Conservation (phyloP, 805 yeast genomes). For the Saccharomyces mikatae region DNA sequence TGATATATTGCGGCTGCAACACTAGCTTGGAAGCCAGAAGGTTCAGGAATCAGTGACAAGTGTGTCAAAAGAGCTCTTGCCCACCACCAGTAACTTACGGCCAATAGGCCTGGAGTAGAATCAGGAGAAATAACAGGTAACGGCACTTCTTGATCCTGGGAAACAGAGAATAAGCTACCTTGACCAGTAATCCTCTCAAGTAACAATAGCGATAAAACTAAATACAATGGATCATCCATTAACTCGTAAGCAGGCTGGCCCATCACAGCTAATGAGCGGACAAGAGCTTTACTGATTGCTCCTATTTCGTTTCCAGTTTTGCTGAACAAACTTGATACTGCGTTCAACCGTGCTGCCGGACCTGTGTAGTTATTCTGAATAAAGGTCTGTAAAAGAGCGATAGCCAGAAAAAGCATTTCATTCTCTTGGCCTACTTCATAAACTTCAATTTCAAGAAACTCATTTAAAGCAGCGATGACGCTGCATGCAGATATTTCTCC, state of each 20-base stretch:
- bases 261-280: constrained; percentile 40
- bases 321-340: constrained; percentile 26
- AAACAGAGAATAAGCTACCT: constrained; percentile 23
- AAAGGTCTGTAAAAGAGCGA: constrained; percentile 59
- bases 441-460: background rate
- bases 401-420: constrained; percentile 33
- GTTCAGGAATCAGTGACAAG: constrained; percentile 55
- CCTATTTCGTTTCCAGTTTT: constrained; percentile 1
- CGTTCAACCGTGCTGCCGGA: constrained; percentile 45
- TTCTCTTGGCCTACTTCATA: background rate
- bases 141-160: constrained; percentile 11
- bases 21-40: constrained; percentile 39
- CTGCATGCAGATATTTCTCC: constrained; percentile 1
- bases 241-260: constrained; percentile 71
- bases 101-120: constrained; percentile 32
- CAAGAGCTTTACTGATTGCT: constrained; percentile 12
- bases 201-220: constrained; percentile 36
- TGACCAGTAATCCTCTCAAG: constrained; percentile 35
- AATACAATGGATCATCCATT: constrained; percentile 41
- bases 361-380: constrained; percentile 79
- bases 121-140: constrained; percentile 18
- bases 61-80: constrained; percentile 60
- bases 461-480: constrained; percentile 2
- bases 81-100: constrained; percentile 68
- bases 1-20: constrained; percentile 30